Conservation (phyloP, 306 rosid genomes). For the Spatholobus suberectus region DNA sequence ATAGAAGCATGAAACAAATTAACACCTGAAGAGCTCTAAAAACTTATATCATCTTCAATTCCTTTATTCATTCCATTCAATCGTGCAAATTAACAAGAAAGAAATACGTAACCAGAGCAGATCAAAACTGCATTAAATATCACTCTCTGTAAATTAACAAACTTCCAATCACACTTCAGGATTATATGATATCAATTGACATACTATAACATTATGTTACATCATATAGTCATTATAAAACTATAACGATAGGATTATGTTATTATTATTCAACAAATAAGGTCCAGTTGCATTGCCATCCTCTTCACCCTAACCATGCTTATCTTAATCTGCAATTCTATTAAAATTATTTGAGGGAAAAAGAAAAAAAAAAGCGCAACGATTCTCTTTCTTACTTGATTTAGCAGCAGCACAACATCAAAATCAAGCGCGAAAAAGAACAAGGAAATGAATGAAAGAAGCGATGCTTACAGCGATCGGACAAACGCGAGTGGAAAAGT, state of each 20-base stretch:
- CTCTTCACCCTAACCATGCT: slow-evolving; percentile 4
- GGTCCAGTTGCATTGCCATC: neutral
- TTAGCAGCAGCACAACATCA: neutral
- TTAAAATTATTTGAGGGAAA: neutral
- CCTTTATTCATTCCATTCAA: neutral
- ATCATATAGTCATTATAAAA: neutral
- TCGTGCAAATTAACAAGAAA: neutral
- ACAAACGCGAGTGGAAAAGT: slow-evolving; percentile 36
- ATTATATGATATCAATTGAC: neutral
- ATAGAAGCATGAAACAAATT: neutral
- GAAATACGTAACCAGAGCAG: neutral
- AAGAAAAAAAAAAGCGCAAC: neutral
- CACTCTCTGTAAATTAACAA: neutral
- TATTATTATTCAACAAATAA: neutral
- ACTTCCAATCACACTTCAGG: neutral
- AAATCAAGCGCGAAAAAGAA: neutral
- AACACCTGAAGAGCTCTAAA: neutral
- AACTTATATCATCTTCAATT: neutral
- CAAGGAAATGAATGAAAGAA: slow-evolving; percentile 21
- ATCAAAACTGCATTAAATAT: neutral
- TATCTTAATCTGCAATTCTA: neutral
- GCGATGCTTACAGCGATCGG: slow-evolving; percentile 42
- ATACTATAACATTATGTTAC: neutral
- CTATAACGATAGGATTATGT: neutral
- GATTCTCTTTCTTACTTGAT: neutral